Evolutionary conservation across 139 green algal genomes (phyloP), one percentile per base, ranked within the genome.

Genomic region (Chlorella vulgaris): DNA sequence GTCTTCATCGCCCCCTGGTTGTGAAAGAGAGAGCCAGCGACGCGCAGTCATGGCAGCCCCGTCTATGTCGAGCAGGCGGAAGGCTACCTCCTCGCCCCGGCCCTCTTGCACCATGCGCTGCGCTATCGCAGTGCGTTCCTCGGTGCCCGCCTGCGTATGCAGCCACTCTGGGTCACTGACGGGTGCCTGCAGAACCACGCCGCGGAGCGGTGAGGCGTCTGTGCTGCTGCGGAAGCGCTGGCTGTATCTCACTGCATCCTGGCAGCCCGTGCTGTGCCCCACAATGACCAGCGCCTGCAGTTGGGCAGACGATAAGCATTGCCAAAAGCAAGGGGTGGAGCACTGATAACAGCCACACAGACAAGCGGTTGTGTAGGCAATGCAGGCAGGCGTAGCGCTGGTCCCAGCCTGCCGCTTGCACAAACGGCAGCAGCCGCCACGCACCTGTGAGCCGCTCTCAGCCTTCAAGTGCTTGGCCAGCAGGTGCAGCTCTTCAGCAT

Each of bases 211-310:
- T 0, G 86, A 33, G 22, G 69, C 69, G 15, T 36, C 51, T 68
- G 47, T 19, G 31, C 61, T 71, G 58, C 55, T 31, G 28, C 29
- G 38, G 10, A 81, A 70, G 24, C 47, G 39, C 73, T 88, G 29
- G 33, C 75, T 74, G 62, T 86, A 95, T 10, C 90, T 82, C 38
- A 94, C 90, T 15, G 84, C 78, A 73, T 95, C 92, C 68, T 96
- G 93, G 80, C 92, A 94, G 15, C 93, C 93, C 3, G 93, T 96
- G 40, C 80, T 89, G 75, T 95, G 92, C 0, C 92, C 92, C 38
- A 94, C 62, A 2, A 96, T 71, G 28, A 94, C 85, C 4, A 91
- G 22, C 4, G 51, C 87, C 43, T 86, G 73, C 76, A 71, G 19
- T 8, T 3, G 36, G 31, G 33, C 42, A 24, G 47, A 58, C 47